A percentile compares a stretch with the other conserved stretches of the same genome.
phyloP scores from a whole-genome alignment of 768 basidiomycete species.

The Tylopilus felleus region DNA sequence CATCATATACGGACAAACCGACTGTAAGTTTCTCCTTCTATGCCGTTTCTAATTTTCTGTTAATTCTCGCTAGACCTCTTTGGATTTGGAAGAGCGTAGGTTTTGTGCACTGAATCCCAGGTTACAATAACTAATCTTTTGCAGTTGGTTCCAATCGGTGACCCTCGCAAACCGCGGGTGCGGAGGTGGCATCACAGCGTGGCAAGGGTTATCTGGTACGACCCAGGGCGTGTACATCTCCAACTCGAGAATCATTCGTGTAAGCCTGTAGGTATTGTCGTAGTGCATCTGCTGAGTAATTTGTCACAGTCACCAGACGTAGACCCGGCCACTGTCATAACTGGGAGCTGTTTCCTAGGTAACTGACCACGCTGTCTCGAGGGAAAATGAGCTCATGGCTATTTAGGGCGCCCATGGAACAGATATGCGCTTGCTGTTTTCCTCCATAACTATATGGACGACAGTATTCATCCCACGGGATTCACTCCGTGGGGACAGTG shows the following conservation, averaged over 20 bases:
- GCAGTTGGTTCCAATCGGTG: conserved; percentile 58
- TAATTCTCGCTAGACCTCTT: conserved; percentile 8
- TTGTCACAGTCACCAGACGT: conserved; percentile 53
- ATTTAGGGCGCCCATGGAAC: conserved; percentile 56
- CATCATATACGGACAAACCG: conserved; percentile 59
- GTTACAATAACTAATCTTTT: not conserved
- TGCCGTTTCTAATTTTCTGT: not conserved
- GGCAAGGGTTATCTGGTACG: conserved; percentile 48
- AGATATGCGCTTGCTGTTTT: conserved; percentile 53
- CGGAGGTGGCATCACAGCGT: conserved; percentile 63
- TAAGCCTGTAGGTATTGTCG: conserved; percentile 25
- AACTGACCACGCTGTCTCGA: not conserved
- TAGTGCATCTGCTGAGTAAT: not conserved
- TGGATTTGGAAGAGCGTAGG: conserved; percentile 11
- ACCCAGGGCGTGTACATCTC: conserved; percentile 52
- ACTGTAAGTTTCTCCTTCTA: conserved; percentile 42
- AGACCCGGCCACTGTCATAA: conserved; percentile 44
- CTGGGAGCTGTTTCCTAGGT: conserved; percentile 51
- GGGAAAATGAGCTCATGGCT: not conserved
- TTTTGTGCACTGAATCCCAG: not conserved
- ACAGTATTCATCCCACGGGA: conserved; percentile 47
- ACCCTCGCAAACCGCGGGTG: conserved; percentile 61
- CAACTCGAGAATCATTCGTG: conserved; percentile 54
- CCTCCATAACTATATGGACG: conserved; percentile 55
- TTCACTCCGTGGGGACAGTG: conserved; percentile 45